These are phyloP conservation scores for Stephanodiscus triporus DNA, from an alignment of 108 stramenopile genomes.

Conservation along the genomic window DNA sequence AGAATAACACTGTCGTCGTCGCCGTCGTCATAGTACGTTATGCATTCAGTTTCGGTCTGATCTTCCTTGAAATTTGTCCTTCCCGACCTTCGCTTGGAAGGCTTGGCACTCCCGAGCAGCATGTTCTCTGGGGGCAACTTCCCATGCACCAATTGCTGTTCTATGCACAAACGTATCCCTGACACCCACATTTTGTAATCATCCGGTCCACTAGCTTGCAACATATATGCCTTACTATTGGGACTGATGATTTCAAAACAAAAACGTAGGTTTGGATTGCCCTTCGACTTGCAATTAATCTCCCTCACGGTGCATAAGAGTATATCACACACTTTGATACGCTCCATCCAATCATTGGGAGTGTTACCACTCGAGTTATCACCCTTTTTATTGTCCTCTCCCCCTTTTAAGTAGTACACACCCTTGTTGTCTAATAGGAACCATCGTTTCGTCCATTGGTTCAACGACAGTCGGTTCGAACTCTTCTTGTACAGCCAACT, in stretches of 20 bases:
- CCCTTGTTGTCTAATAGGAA: slow-evolving; percentile 85
- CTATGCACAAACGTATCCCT: slow-evolving; percentile 78
- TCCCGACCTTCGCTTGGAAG: slow-evolving; percentile 26
- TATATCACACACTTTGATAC: slow-evolving; percentile 90
- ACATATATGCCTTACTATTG: slow-evolving; percentile 77
- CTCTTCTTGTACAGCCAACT: slow-evolving; percentile 90
- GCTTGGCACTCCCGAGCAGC: slow-evolving; percentile 30
- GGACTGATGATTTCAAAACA: slow-evolving; percentile 94
- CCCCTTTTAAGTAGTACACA: slow-evolving; percentile 76
- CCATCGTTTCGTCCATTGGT: slow-evolving; percentile 83
- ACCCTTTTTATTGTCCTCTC: slow-evolving; percentile 54
- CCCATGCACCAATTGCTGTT: slow-evolving; percentile 74
- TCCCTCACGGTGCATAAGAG: slow-evolving; percentile 91
- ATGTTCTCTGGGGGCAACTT: slow-evolving; percentile 53
- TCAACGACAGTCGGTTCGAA: slow-evolving; percentile 63
- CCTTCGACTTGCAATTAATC: slow-evolving; percentile 66
- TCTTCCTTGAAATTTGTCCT: slow-evolving; percentile 8
- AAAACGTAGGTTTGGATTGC: slow-evolving; percentile 62
- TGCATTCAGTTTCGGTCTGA: slow-evolving; percentile 46
- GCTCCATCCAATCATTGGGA: slow-evolving; percentile 54
- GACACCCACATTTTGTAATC: slow-evolving; percentile 88
- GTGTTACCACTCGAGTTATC: slow-evolving; percentile 26
- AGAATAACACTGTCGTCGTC: slow-evolving; percentile 23
- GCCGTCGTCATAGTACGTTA: slow-evolving; percentile 46
- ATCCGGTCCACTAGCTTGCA: slow-evolving; percentile 90